phyloP scores from a whole-genome alignment of 2,329 filamentous ascomycete genomes.

The Elsinoe perseae region DNA sequence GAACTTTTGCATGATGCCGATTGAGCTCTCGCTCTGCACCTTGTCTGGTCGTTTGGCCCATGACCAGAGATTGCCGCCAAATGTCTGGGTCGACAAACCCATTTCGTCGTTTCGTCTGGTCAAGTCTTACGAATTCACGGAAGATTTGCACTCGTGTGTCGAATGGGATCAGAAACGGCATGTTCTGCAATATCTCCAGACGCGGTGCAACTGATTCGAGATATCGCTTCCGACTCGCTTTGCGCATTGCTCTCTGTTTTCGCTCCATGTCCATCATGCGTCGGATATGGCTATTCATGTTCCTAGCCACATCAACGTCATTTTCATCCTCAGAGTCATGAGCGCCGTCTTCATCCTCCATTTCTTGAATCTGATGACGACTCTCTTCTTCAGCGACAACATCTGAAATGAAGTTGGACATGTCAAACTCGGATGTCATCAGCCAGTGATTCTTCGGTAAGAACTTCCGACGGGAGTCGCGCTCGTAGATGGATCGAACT shows the following conservation, averaged over 20 bases:
- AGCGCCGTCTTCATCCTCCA: constrained; percentile 52
- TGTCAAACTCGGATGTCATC: constrained; percentile 81
- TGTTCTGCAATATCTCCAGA: constrained; percentile 84
- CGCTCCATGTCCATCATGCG: constrained; percentile 25
- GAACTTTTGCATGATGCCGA: constrained; percentile 65
- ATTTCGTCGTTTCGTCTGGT: constrained; percentile 62
- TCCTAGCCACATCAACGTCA: constrained; percentile 17
- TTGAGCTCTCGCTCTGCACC: constrained; percentile 40
- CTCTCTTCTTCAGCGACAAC: constrained; percentile 82
- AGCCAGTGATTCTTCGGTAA: constrained; percentile 82
- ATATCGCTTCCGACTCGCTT: constrained; percentile 60
- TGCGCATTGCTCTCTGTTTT: constrained; percentile 52
- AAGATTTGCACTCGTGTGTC: constrained; percentile 87
- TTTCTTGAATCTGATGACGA: constrained; percentile 59
- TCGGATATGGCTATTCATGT: constrained; percentile 5
- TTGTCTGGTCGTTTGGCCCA: constrained; percentile 16
- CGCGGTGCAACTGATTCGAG: constrained; percentile 75
- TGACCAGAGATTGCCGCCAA: constrained; percentile 53
- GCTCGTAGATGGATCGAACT: constrained; percentile 81
- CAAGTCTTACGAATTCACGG: constrained; percentile 78
- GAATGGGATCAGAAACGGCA: constrained; percentile 96
- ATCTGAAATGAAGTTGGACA: constrained; percentile 76
- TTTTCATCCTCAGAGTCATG: constrained; percentile 36
- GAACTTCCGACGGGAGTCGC: constrained; percentile 82
- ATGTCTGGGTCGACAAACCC: constrained; percentile 64